Evolutionary conservation across 805 yeast genomes (phyloP).

Genomic region (Cyberlindnera japonica): DNA sequence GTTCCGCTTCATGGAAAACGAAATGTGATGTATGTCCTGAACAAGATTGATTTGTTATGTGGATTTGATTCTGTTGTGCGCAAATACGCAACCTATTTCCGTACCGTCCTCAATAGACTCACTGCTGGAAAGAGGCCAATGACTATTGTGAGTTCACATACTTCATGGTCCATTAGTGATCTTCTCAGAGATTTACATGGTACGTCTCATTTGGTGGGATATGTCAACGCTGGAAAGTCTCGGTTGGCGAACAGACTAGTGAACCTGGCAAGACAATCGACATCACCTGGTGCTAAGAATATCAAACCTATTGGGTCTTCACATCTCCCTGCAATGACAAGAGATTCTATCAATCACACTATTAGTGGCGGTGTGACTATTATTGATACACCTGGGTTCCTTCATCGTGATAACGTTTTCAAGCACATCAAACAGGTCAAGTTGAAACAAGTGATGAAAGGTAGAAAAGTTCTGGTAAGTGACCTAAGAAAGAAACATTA

Average conservation of each 20-base stretch:
- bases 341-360: conserved; percentile 42
- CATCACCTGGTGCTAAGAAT: conserved; percentile 7
- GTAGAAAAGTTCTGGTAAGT: conserved; percentile 29
- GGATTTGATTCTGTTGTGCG: conserved; percentile 28
- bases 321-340: conserved; percentile 68
- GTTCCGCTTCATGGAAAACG: conserved; percentile 22
- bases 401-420: conserved; percentile 26
- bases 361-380: conserved; percentile 32
- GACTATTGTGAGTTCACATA: conserved; percentile 45
- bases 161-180: conserved; percentile 47
- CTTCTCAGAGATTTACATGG: conserved; percentile 36
- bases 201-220: conserved; percentile 55
- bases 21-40: conserved; percentile 32
- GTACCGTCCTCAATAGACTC: conserved; percentile 31
- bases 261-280: conserved; percentile 21
- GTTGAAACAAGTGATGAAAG: conserved; percentile 31
- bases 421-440: conserved; percentile 27
- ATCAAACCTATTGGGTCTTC: conserved; percentile 34
- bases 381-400: conserved; percentile 40
- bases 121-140: conserved; percentile 32
- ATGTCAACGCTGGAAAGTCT: conserved; percentile 69
- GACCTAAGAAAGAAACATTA: conserved; percentile 30
- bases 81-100: conserved; percentile 33
- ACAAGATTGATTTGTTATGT: conserved; percentile 43
- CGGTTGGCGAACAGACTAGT: conserved; percentile 49